phyloP scores from a whole-genome alignment of 1,284 basidiomycete species.

The Quambalaria eucalypti region DNA sequence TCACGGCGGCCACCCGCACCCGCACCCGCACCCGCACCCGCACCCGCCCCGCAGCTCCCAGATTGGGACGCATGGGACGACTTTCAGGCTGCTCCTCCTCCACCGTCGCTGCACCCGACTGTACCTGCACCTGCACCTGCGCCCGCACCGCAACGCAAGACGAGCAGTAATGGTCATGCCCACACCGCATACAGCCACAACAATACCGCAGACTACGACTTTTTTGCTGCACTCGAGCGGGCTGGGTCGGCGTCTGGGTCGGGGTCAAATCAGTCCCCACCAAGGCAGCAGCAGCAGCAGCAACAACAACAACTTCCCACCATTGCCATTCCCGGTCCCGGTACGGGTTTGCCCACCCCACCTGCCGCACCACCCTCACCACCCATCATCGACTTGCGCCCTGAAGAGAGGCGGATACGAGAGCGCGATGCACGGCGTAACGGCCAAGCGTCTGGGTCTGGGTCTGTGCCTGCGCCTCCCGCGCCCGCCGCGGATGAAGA shows the following conservation, averaged over 20 bases:
- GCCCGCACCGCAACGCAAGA: not conserved
- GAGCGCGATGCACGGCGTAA: not conserved
- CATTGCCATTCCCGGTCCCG: slow-evolving; percentile 1
- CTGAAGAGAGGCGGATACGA: slow-evolving; percentile 32
- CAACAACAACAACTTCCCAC: slow-evolving; percentile 3
- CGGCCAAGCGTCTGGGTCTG: not conserved
- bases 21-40: no score
- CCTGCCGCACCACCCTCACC: slow-evolving; percentile 19
- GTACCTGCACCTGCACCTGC: no score
- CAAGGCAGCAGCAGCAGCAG: slow-evolving; percentile 1
- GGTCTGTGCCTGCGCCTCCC: no score
- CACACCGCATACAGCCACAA: not conserved
- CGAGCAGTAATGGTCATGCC: not conserved
- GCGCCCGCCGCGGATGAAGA: slow-evolving; percentile 10
- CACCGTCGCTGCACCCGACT: no score
- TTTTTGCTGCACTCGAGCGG: slow-evolving; percentile 10
- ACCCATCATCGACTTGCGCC: slow-evolving; percentile 38
- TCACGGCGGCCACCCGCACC: no score
- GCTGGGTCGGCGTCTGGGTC: not conserved
- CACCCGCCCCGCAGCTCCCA: not conserved
- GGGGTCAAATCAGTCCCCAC: no score
- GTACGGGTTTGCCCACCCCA: not conserved
- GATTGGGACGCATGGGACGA: not conserved
- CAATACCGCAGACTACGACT: slow-evolving; percentile 7
- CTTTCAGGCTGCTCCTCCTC: not conserved